Conservation (phyloP, 1,139 yeast genomes). For the Hansenula lynferdii region DNA sequence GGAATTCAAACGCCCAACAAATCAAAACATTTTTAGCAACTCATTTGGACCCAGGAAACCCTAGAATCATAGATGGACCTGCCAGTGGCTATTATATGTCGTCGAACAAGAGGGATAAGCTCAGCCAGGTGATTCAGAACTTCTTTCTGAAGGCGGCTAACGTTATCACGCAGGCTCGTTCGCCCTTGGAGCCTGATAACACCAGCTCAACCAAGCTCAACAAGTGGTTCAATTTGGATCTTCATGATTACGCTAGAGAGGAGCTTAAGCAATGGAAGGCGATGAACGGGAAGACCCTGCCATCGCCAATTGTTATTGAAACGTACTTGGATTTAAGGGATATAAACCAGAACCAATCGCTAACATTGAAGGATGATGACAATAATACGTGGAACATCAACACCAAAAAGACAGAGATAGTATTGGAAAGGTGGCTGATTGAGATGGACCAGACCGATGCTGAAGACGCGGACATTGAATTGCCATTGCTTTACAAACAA, state of each 20-base stretch:
- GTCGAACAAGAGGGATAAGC: conserved; percentile 23
- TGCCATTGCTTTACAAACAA: conserved; percentile 70
- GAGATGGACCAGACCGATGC: conserved; percentile 52
- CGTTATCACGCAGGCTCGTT: conserved; percentile 41
- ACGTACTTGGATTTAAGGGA: conserved; percentile 70
- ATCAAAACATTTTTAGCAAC: too few relatives aligned
- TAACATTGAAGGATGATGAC: conserved; percentile 53
- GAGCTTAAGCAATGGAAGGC: conserved; percentile 59
- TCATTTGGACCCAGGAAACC: too few relatives aligned
- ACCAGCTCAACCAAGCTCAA: conserved; percentile 29
- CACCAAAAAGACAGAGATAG: conserved; percentile 68
- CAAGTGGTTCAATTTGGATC: conserved; percentile 69
- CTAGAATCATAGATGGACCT: background rate
- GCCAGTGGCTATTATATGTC: conserved; percentile 6
- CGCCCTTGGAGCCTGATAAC: conserved; percentile 8
- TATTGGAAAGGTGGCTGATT: conserved; percentile 87
- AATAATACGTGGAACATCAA: conserved; percentile 49
- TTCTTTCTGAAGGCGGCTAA: conserved; percentile 73
- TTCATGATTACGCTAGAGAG: conserved; percentile 45
- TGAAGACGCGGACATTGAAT: conserved; percentile 36
- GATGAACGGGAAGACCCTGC: conserved; percentile 20
- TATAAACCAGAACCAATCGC: conserved; percentile 54
- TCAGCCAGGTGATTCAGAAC: conserved; percentile 41
- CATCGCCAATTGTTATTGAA: conserved; percentile 80
- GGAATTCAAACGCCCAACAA: too few relatives aligned